Evolutionary conservation across 2,329 filamentous ascomycete genomes (phyloP).

Genomic region (Lachnellula arida): DNA sequence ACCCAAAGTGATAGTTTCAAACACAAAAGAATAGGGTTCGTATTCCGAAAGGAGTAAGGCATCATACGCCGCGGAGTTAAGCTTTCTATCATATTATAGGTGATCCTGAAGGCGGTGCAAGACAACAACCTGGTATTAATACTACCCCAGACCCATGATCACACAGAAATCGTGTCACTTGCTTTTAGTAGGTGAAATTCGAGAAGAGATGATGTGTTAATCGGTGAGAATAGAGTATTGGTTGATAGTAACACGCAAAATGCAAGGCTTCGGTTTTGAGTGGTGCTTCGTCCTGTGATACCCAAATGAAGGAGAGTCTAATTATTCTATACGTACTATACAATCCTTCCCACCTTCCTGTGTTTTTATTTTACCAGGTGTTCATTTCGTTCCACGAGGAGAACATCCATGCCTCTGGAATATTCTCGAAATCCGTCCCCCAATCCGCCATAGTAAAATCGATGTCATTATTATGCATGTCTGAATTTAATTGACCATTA

Average conservation of each 20-base stretch:
- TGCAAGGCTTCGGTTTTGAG: too few species aligned
- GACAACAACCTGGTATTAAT: too few species aligned
- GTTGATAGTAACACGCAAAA: too few species aligned
- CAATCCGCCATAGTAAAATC: constrained; percentile 12
- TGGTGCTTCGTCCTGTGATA: background rate
- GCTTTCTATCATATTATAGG: too few species aligned
- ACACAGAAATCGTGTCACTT: too few species aligned
- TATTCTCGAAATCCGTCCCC: constrained; percentile 11
- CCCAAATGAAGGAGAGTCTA: background rate
- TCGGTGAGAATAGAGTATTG: background rate
- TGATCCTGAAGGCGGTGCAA: too few species aligned
- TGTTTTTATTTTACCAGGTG: background rate
- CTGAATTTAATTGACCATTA: background rate
- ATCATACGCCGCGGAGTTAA: too few species aligned
- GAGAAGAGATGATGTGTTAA: background rate
- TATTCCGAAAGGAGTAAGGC: too few species aligned
- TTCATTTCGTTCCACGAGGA: constrained; percentile 1
- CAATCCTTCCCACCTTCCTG: background rate
- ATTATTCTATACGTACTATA: background rate
- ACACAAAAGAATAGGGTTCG: too few species aligned
- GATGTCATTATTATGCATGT: background rate
- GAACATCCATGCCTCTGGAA: constrained; percentile 8
- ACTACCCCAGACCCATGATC: too few species aligned
- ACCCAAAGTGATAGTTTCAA: too few species aligned
- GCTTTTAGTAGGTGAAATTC: background rate